Percentiles rank a stretch among this genome's conserved stretches.
Conservation (phyloP, 208 protist species). For the Acanthamoeba triangularis region DNA sequence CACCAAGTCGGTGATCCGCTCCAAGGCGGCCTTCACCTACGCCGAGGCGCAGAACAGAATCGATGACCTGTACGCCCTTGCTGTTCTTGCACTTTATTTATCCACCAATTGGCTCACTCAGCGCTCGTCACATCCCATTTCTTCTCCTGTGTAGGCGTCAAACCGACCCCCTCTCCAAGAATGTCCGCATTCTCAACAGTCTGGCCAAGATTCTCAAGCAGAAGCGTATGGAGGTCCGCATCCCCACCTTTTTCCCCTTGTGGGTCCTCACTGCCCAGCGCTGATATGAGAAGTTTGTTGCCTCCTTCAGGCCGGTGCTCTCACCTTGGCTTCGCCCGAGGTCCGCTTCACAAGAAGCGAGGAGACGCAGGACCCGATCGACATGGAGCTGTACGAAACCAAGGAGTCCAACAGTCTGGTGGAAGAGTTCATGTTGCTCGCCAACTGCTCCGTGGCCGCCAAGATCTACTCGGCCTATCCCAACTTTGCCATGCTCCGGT, state of each 20-base stretch:
- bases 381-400: conserved; percentile 81
- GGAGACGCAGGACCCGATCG: conserved; percentile 84
- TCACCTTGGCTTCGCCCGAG: conserved; percentile 89
- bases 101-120: neutral
- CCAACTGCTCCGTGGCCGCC: conserved; percentile 90
- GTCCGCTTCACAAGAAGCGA: conserved; percentile 87
- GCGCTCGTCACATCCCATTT: neutral
- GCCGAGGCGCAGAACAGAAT: conserved; percentile 83
- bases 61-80: conserved; percentile 62
- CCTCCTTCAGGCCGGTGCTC: conserved; percentile 87
- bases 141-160: neutral
- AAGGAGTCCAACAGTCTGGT: conserved; percentile 89
- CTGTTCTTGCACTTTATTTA: neutral
- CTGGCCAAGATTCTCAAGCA: conserved; percentile 66
- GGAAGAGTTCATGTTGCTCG: conserved; percentile 93
- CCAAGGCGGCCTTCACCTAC: conserved; percentile 85
- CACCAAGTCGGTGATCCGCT: conserved; percentile 84
- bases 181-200: conserved; percentile 74
- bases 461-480: conserved; percentile 81
- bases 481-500: conserved; percentile 77
- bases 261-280: neutral
- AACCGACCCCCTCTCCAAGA: conserved; percentile 60
- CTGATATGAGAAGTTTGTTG: neutral
- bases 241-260: neutral
- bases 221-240: conserved; percentile 34